phyloP scores from a whole-genome alignment of 345 rosid genomes.

The Corymbia maculata region DNA sequence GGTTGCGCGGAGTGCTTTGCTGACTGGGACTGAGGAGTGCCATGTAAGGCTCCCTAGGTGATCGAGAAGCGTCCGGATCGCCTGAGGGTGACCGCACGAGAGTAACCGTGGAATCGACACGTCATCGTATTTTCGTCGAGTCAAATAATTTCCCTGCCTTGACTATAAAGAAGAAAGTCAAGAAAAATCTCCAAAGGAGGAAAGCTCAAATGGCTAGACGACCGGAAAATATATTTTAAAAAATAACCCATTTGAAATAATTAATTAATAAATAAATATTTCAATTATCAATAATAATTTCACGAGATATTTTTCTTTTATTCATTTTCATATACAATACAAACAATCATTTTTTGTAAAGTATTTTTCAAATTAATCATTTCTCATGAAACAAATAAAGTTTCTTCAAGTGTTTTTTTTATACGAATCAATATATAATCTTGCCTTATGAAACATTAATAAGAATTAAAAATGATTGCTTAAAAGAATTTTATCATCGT shows the following conservation, averaged over 20 bases:
- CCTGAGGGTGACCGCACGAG: not conserved
- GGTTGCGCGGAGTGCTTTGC: not conserved
- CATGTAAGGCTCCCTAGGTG: not conserved
- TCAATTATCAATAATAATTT: not conserved
- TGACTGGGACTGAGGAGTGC: not conserved
- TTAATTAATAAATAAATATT: not conserved
- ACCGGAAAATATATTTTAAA: not conserved
- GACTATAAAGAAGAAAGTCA: not conserved
- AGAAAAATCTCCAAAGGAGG: not conserved
- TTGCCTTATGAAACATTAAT: accelerated
- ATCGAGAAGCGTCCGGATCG: not conserved
- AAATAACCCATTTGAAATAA: not conserved
- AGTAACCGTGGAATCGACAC: not conserved
- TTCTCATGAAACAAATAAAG: accelerated
- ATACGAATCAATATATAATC: not conserved
- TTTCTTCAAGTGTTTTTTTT: too few species aligned
- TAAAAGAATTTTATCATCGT: not conserved
- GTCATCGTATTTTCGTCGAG: not conserved
- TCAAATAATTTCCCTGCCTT: not conserved
- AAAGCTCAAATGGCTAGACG: not conserved
- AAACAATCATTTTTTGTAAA: too few species aligned
- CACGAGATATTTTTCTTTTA: not conserved
- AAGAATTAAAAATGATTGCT: not conserved
- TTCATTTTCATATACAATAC: too few species aligned
- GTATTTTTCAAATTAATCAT: not conserved